Percentiles rank a stretch among this genome's conserved stretches.
Evolutionary conservation across 768 basidiomycete species (phyloP).

Genomic region (Mycena pura): DNA sequence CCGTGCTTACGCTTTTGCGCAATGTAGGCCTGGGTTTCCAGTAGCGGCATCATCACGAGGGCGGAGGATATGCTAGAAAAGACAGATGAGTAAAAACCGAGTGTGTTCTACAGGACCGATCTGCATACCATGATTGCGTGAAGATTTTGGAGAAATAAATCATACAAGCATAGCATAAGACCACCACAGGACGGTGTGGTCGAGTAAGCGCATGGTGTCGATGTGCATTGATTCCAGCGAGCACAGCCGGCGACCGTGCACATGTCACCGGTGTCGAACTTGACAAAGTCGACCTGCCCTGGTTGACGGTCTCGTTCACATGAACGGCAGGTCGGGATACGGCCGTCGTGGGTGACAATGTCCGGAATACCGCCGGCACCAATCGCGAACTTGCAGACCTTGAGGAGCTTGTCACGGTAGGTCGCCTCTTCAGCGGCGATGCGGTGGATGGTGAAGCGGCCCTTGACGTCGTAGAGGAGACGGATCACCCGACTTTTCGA

Average conservation of each 20-base stretch:
- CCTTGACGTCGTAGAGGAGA: conserved; percentile 98
- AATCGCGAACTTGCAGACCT: conserved; percentile 90
- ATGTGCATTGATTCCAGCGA: conserved; percentile 88
- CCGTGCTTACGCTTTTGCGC: too few relatives aligned
- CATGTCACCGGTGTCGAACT: conserved; percentile 97
- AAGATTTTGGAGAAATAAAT: conserved; percentile 9
- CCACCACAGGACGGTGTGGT: conserved; percentile 91
- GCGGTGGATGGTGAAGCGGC: conserved; percentile 99
- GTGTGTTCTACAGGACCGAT: too few relatives aligned
- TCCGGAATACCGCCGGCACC: conserved; percentile 95
- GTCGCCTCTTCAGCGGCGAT: conserved; percentile 97
- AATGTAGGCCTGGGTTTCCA: too few relatives aligned
- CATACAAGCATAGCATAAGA: conserved; percentile 24
- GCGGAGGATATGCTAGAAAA: too few relatives aligned
- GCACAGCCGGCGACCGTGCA: conserved; percentile 92
- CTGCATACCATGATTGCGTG: conserved; percentile 20
- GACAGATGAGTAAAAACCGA: too few relatives aligned
- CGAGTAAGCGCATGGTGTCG: conserved; percentile 97
- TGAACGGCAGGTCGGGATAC: conserved; percentile 98
- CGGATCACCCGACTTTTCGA: conserved; percentile 99
- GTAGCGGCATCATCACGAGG: too few relatives aligned
- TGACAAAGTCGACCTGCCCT: conserved; percentile 90
- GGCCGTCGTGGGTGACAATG: conserved; percentile 98
- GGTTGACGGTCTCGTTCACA: conserved; percentile 97
- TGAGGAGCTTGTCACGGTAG: conserved; percentile 97